These are phyloP conservation scores for Lasiosphaeriaceae sp. DNA, from an alignment of 495 filamentous ascomycete species.

Conservation along the genomic window DNA sequence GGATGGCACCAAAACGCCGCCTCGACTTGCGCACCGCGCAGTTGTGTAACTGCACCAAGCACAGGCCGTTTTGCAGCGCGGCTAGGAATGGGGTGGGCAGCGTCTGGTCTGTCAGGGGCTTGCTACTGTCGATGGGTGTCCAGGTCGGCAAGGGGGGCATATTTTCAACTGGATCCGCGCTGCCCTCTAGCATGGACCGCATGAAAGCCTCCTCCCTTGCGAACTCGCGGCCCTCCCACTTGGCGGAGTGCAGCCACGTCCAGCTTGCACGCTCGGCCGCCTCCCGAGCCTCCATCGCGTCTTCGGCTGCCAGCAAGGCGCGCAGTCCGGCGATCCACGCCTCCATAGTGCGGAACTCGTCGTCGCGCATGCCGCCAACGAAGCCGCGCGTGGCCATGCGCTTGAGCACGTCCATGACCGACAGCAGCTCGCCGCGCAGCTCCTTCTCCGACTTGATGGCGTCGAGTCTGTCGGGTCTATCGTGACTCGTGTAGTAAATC, in stretches of 20 bases:
- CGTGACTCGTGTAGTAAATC: slow-evolving; percentile 88
- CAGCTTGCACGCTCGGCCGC: slow-evolving; percentile 65
- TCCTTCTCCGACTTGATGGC: slow-evolving; percentile 77
- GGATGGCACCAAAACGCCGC: slow-evolving; percentile 87
- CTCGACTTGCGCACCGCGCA: slow-evolving; percentile 78
- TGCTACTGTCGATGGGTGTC: slow-evolving; percentile 50
- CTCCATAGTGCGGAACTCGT: slow-evolving; percentile 68
- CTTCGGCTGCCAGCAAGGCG: slow-evolving; percentile 68
- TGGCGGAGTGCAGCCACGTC: slow-evolving; percentile 69
- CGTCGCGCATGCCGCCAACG: slow-evolving; percentile 68
- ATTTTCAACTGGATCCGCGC: slow-evolving; percentile 26
- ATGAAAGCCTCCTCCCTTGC: slow-evolving; percentile 85
- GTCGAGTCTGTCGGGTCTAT: slow-evolving; percentile 76
- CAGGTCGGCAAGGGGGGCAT: slow-evolving; percentile 62
- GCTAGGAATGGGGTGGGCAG: slow-evolving; percentile 74
- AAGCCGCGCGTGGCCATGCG: slow-evolving; percentile 86
- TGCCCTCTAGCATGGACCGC: slow-evolving; percentile 49
- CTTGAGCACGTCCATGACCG: slow-evolving; percentile 84
- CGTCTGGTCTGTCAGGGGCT: slow-evolving; percentile 13
- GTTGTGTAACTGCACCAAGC: slow-evolving; percentile 85
- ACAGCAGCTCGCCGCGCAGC: slow-evolving; percentile 74
- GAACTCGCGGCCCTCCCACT: slow-evolving; percentile 73
- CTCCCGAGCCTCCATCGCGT: slow-evolving; percentile 70
- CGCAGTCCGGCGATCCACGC: slow-evolving; percentile 75
- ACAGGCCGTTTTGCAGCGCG: slow-evolving; percentile 69